Percentiles rank a stretch among this genome's conserved stretches.
phyloP scores from a whole-genome alignment of 176 grass and related monocot genomes.

The Zea luxurians region DNA sequence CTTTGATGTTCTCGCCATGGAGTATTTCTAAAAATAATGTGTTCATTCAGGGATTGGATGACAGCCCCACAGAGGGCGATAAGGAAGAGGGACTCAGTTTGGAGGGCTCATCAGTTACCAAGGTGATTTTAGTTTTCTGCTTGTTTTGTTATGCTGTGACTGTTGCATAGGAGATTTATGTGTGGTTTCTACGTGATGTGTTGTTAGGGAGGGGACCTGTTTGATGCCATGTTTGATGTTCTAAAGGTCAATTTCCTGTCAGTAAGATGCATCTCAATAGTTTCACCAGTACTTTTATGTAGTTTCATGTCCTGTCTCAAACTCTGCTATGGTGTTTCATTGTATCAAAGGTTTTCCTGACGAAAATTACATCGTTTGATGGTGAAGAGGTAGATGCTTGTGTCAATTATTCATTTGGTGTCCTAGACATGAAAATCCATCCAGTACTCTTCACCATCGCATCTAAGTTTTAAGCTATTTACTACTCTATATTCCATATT shows the following conservation, averaged over 20 bases:
- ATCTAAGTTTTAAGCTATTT: slow-evolving; percentile 28
- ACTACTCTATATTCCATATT: slow-evolving; percentile 12
- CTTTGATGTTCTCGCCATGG: no score
- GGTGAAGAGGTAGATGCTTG: slow-evolving; percentile 35
- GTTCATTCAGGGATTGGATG: no score
- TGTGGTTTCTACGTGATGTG: no score
- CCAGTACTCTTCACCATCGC: slow-evolving; percentile 49
- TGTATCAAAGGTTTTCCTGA: slow-evolving; percentile 41
- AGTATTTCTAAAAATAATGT: no score
- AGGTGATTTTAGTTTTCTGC: no score
- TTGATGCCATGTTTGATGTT: slow-evolving; percentile 33
- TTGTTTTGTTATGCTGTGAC: no score
- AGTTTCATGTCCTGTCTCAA: slow-evolving; percentile 26
- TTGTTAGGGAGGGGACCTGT: no score
- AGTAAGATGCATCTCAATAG: slow-evolving; percentile 41
- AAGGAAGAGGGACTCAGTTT: no score
- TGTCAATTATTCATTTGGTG: slow-evolving; percentile 20
- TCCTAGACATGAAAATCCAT: slow-evolving; percentile 37
- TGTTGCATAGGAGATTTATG: no score
- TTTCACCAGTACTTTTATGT: neutral
- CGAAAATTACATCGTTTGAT: slow-evolving; percentile 35
- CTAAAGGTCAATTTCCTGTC: slow-evolving; percentile 60
- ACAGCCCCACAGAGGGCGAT: no score
- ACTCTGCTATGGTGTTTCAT: neutral
- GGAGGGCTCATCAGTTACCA: no score